Evolutionary conservation across 2,329 filamentous ascomycete species (phyloP).

Genomic region (Xylariales sp.): DNA sequence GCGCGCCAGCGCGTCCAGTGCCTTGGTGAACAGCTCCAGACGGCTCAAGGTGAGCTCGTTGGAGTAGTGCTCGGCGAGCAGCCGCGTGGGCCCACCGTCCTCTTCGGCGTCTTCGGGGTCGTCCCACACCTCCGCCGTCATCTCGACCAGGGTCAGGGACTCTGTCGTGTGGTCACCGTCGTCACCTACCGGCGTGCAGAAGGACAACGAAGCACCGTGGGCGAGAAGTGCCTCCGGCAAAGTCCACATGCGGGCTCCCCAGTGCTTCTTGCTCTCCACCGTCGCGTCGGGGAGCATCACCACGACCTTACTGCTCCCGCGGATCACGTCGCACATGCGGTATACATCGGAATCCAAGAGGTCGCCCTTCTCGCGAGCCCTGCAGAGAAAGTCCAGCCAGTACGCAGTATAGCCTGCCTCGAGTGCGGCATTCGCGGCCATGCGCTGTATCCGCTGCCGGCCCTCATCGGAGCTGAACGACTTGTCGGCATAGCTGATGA

Average conservation of each 20-base stretch:
- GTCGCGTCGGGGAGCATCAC: slow-evolving; percentile 13
- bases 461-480: slow-evolving; percentile 6
- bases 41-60: slow-evolving; percentile 18
- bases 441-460: slow-evolving; percentile 7
- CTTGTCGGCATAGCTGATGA: slow-evolving; percentile 13
- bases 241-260: slow-evolving; percentile 20
- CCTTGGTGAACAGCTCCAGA: slow-evolving; percentile 19
- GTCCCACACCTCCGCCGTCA: slow-evolving; percentile 18
- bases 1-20: slow-evolving; percentile 17
- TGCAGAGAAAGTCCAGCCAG: slow-evolving; percentile 14
- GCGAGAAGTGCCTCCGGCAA: slow-evolving; percentile 18
- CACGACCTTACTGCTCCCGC: slow-evolving; percentile 12
- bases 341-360: slow-evolving; percentile 16
- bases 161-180: slow-evolving; percentile 6
- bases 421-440: slow-evolving; percentile 10
- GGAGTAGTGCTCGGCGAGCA: slow-evolving; percentile 23
- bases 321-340: slow-evolving; percentile 19
- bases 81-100: slow-evolving; percentile 12
- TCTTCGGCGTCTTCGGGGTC: slow-evolving; percentile 9
- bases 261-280: slow-evolving; percentile 11
- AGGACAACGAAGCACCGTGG: slow-evolving; percentile 10
- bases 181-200: slow-evolving; percentile 8
- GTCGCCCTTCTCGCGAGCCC: slow-evolving; percentile 3
- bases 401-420: slow-evolving; percentile 11
- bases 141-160: slow-evolving; percentile 14